Base-by-base conservation (phyloP, 345 rosid genomes). In the Schrenkiella parvula region DNA sequence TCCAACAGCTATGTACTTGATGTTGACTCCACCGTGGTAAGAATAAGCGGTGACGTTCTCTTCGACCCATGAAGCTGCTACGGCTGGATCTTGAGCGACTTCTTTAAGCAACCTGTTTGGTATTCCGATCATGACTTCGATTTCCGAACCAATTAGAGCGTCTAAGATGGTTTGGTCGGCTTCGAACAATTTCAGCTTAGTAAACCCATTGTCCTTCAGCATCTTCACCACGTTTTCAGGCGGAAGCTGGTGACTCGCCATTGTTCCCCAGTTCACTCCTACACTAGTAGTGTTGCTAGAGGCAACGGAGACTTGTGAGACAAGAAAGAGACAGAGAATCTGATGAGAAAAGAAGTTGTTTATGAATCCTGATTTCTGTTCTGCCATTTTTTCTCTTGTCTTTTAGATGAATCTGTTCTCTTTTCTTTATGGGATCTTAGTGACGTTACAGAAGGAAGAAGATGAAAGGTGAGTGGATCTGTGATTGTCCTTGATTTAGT, bases 191-290 rank as follows among this genome's bases (percentile, higher is more conserved):
- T 91, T 91, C 73, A 91, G 76, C 70, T 87, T 87, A 21, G 78
- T 78, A 48, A 85, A 73, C 9, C 87, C 86, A 56, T 91, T 89
- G 31, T 85, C 85, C 21, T 41, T 76, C 57, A 91, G 77, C 82
- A 91, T 82, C 69, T 80, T 68, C 43, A 89, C 97, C 2, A 91
- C 83, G 48, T 77, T 89, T 12, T 84, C 80, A 1, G 97, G 90
- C 1, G 86, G 86, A 38, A 89, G 83, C 51, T 79, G 87, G 80
- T 82, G 93, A 32, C 79, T 81, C 14, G 93, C 77, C 84, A 84
- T 84, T 32, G 91, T 89, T 15, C 96, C 93, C 97, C 97, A 91
- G 85, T 91, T 91, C 18, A 84, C 82, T 38, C 90, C 86, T 47
- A 84, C 71, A 41, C 80, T 51, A 7, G 47, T 15, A 18, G 38